Percentiles rank a stretch among this genome's conserved stretches.
Conservation (phyloP, 495 filamentous ascomycete genomes). For the Talaromyces trachyspermus region DNA sequence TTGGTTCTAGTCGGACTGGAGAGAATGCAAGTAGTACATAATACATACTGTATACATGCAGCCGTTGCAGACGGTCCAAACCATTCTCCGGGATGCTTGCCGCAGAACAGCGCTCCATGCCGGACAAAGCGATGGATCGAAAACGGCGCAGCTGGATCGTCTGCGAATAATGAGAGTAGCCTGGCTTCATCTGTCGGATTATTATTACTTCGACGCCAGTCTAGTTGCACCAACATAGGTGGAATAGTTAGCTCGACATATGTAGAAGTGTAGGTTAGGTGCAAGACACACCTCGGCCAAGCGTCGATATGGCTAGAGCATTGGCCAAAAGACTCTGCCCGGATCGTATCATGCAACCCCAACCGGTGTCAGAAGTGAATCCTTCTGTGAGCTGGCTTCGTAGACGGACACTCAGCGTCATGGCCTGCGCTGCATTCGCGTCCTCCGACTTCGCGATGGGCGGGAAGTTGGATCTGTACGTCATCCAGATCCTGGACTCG, state of each 20-base stretch:
- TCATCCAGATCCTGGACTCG: slow-evolving; percentile 92
- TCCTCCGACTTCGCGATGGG: slow-evolving; percentile 74
- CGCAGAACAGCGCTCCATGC: slow-evolving; percentile 80
- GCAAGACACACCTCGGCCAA: slow-evolving; percentile 65
- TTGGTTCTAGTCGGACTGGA: background rate
- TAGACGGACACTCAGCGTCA: slow-evolving; percentile 82
- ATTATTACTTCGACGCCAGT: slow-evolving; percentile 65
- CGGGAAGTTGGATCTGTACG: slow-evolving; percentile 83
- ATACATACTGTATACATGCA: slow-evolving; percentile 89
- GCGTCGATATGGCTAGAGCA: slow-evolving; percentile 56
- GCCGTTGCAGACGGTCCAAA: slow-evolving; percentile 98
- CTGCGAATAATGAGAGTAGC: slow-evolving; percentile 80
- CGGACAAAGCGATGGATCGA: slow-evolving; percentile 93
- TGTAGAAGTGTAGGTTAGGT: background rate
- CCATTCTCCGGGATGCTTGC: slow-evolving; percentile 95
- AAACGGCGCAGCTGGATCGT: slow-evolving; percentile 78
- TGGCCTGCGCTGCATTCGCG: slow-evolving; percentile 55
- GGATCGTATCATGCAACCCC: slow-evolving; percentile 98
- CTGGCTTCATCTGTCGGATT: slow-evolving; percentile 54
- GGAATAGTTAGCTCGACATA: slow-evolving; percentile 19
- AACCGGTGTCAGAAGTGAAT: slow-evolving; percentile 91
- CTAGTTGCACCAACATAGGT: slow-evolving; percentile 39
- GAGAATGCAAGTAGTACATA: too few relatives aligned
- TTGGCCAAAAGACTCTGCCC: slow-evolving; percentile 93
- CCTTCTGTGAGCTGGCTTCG: slow-evolving; percentile 77